Conservation (phyloP, 805 yeast species). For the Lachancea mirantina region DNA sequence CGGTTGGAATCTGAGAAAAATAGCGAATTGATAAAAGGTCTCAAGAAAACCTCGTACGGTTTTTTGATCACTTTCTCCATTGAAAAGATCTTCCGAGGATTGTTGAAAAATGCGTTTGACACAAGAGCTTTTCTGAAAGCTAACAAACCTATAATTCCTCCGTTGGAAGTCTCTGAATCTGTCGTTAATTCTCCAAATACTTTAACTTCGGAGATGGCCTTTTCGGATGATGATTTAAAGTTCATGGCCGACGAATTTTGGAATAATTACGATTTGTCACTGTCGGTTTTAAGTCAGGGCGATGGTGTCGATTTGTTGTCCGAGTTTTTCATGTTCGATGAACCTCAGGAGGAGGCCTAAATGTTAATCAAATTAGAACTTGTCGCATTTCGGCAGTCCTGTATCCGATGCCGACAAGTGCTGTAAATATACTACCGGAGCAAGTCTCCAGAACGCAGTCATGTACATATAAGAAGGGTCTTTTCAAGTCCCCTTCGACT, state of each 20-base stretch:
- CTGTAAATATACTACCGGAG: too few species aligned
- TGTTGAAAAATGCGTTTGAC: slow-evolving; percentile 2
- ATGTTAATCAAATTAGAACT: too few species aligned
- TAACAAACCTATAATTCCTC: neutral
- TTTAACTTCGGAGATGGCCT: neutral
- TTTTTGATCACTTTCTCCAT: slow-evolving; percentile 5
- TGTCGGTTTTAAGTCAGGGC: neutral
- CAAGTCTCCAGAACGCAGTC: too few species aligned
- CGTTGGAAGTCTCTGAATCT: neutral
- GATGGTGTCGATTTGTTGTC: slow-evolving; percentile 1
- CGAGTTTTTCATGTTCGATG: too few species aligned
- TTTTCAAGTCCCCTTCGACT: too few species aligned
- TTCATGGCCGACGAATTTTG: slow-evolving; percentile 8
- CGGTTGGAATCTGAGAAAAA: slow-evolving; percentile 4
- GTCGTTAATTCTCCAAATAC: neutral
- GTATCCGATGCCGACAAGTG: too few species aligned
- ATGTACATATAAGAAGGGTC: too few species aligned
- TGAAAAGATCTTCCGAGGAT: slow-evolving; percentile 3
- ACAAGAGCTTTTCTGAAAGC: neutral
- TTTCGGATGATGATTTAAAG: slow-evolving; percentile 4
- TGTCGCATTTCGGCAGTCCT: too few species aligned
- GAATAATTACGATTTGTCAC: slow-evolving; percentile 3
- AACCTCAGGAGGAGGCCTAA: too few species aligned
- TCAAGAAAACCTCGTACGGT: slow-evolving; percentile 2
- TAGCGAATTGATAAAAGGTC: slow-evolving; percentile 2